phyloP scores from a whole-genome alignment of 257 asterid species.

The Leptodermis oblonga region DNA sequence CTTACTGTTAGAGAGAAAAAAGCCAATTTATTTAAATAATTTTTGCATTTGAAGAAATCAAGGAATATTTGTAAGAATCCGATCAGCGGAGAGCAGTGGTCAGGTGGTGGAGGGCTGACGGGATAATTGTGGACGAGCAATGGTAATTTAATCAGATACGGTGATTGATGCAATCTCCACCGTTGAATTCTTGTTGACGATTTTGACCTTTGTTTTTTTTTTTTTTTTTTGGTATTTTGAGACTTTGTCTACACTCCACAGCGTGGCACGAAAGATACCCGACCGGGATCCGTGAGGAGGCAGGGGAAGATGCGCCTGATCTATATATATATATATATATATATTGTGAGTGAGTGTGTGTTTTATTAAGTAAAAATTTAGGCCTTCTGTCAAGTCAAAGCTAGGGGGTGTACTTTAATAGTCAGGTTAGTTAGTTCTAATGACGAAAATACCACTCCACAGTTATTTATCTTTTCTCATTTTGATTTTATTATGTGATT shows the following conservation, averaged over 20 bases:
- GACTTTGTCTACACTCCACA: slow-evolving; percentile 3
- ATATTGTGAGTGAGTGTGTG: too few relatives aligned
- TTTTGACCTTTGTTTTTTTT: neutral
- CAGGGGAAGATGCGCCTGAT: slow-evolving; percentile 4
- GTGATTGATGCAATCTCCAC: slow-evolving; percentile 16
- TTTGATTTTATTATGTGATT: too few relatives aligned
- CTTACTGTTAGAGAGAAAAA: neutral
- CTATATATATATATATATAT: neutral
- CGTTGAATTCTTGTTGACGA: slow-evolving; percentile 10
- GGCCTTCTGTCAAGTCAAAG: slow-evolving; percentile 22
- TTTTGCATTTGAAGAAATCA: slow-evolving; percentile 11
- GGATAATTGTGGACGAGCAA: neutral
- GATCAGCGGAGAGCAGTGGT: too few relatives aligned
- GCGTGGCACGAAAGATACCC: slow-evolving; percentile 24
- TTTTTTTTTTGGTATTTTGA: too few relatives aligned
- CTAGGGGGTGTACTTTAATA: neutral
- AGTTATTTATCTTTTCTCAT: neutral
- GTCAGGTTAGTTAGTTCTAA: neutral
- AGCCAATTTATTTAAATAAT: slow-evolving; percentile 2
- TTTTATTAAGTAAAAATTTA: neutral
- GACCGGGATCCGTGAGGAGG: slow-evolving; percentile 23
- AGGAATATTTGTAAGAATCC: neutral
- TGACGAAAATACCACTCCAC: neutral
- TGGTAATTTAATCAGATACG: neutral
- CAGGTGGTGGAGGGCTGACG: neutral